Evolutionary conservation across 2,329 filamentous ascomycete species (phyloP).

Genomic region (Zasmidium angulare): DNA sequence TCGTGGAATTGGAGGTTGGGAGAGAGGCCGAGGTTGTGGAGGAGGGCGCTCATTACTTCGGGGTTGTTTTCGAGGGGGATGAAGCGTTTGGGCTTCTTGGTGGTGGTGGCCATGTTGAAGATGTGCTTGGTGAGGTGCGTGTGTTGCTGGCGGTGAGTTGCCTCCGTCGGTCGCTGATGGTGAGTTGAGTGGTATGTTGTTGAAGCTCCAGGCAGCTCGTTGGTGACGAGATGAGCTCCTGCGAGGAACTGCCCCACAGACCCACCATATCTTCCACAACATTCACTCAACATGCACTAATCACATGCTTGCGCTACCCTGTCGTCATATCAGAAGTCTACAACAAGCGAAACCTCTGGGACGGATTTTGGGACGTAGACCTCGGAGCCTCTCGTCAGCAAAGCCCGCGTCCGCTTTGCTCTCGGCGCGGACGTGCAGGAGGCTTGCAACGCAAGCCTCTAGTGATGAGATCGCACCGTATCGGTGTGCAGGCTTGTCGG

Average conservation of each 20-base stretch:
- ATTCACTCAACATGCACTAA: too few species aligned
- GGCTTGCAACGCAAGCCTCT: too few species aligned
- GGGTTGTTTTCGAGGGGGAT: slow-evolving; percentile 68
- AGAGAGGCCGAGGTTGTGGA: slow-evolving; percentile 83
- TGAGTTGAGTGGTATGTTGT: background rate
- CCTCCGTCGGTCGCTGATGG: background rate
- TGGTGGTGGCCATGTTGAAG: slow-evolving; percentile 1
- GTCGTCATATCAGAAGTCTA: too few species aligned
- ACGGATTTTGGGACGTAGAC: too few species aligned
- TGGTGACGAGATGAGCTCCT: background rate
- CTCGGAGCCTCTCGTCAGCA: too few species aligned
- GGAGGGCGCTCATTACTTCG: slow-evolving; percentile 78
- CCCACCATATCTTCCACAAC: too few species aligned
- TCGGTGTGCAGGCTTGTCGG: too few species aligned
- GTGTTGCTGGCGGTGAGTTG: background rate
- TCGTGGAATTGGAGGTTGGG: slow-evolving; percentile 77
- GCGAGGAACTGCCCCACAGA: background rate
- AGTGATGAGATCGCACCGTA: too few species aligned
- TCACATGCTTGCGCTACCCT: background rate
- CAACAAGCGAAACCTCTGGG: too few species aligned
- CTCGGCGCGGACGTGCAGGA: too few species aligned
- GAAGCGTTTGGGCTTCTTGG: slow-evolving; percentile 11
- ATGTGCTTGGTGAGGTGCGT: background rate
- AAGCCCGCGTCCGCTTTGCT: too few species aligned
- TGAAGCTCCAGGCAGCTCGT: background rate